These are phyloP conservation scores for Amoebophrya sp. DNA, from an alignment of 169 alveolate genomes.

Conservation along the genomic window DNA sequence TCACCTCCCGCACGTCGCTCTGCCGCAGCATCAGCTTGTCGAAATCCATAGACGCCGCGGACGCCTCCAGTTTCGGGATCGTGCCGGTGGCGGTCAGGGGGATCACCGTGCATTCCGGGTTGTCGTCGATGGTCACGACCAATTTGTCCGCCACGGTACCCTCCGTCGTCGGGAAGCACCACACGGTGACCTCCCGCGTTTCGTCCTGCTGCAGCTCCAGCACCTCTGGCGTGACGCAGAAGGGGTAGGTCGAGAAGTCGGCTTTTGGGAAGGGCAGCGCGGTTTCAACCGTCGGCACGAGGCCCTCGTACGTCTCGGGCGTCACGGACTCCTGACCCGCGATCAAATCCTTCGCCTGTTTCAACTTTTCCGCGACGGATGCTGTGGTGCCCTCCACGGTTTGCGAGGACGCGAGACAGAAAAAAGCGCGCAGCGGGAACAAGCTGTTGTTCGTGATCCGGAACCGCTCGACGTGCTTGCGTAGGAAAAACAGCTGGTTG, in stretches of 20 bases:
- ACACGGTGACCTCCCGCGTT: conserved; percentile 71
- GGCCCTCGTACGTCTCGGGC: background rate
- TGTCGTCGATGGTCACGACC: conserved; percentile 72
- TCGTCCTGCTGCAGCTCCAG: conserved; percentile 68
- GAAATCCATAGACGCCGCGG: conserved; percentile 57
- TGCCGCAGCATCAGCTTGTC: conserved; percentile 75
- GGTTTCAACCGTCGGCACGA: background rate
- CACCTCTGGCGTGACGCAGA: conserved; percentile 69
- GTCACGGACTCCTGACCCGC: background rate
- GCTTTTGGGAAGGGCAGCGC: background rate
- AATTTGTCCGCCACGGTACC: conserved; percentile 73
- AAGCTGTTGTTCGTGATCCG: conserved; percentile 49
- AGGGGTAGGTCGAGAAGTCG: conserved; percentile 51
- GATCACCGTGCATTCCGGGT: conserved; percentile 78
- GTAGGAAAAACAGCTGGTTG: background rate
- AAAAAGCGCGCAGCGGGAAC: conserved; percentile 33
- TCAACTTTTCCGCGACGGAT: background rate
- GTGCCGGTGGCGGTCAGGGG: conserved; percentile 74
- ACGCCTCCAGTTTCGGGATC: conserved; percentile 63
- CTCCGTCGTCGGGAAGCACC: conserved; percentile 80
- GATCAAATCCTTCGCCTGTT: background rate
- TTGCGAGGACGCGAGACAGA: conserved; percentile 21
- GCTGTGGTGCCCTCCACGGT: background rate
- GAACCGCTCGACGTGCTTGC: conserved; percentile 42
- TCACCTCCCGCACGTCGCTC: conserved; percentile 28